Evolutionary conservation across 352 stramenopile species (phyloP).

Genomic region (Globisporangium splendens): DNA sequence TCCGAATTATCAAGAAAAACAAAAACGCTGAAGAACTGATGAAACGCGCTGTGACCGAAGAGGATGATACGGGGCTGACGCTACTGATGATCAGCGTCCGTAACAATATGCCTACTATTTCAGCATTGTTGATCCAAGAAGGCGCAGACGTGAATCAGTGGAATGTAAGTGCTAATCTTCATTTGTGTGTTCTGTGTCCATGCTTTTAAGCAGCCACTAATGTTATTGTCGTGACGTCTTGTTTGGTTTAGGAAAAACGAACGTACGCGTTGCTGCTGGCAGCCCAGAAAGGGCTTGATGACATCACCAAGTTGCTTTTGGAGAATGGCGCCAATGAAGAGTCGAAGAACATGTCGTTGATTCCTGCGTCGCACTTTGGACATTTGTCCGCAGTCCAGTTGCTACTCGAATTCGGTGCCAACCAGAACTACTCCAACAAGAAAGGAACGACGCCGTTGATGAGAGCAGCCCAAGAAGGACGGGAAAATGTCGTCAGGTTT

Average conservation of each 20-base stretch:
- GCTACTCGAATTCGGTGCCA: slow-evolving; percentile 59
- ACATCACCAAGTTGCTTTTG: slow-evolving; percentile 69
- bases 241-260: slow-evolving; percentile 55
- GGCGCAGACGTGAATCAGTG: slow-evolving; percentile 80
- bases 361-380: slow-evolving; percentile 81
- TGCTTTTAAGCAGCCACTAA: not conserved
- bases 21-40: slow-evolving; percentile 47
- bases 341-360: slow-evolving; percentile 84
- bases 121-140: slow-evolving; percentile 56
- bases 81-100: slow-evolving; percentile 81
- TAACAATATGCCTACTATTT: slow-evolving; percentile 53
- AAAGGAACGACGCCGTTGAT: slow-evolving; percentile 87
- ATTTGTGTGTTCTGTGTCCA: slow-evolving; percentile 4
- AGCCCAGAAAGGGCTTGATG: slow-evolving; percentile 73
- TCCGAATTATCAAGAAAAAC: slow-evolving; percentile 53
- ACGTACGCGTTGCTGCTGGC: slow-evolving; percentile 78
- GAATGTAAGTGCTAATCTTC: slow-evolving; percentile 41
- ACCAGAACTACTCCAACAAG: slow-evolving; percentile 85
- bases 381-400: slow-evolving; percentile 71
- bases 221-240: slow-evolving; percentile 8
- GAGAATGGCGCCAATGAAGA: slow-evolving; percentile 67
- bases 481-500: slow-evolving; percentile 72
- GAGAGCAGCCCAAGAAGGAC: slow-evolving; percentile 81
- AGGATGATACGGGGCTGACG: slow-evolving; percentile 81
- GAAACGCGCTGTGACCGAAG: slow-evolving; percentile 39